Conservation (phyloP, 2,329 filamentous ascomycete species). For the Monilinia aucupariae region DNA sequence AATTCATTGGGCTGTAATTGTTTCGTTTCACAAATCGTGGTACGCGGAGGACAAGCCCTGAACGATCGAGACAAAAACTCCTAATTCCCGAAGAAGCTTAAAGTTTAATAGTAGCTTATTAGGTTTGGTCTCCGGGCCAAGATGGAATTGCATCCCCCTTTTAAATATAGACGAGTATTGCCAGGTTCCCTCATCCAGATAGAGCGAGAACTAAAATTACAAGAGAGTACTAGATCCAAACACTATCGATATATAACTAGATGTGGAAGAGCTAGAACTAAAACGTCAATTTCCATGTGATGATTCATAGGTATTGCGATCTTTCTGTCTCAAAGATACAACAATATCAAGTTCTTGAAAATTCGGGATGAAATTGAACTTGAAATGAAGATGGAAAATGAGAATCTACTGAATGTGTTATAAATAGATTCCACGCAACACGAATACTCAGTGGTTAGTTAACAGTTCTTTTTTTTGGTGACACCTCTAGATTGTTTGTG, state of each 20-base stretch:
- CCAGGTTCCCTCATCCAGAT: background rate
- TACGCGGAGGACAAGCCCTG: background rate
- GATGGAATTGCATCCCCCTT: background rate
- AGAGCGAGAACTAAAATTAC: background rate
- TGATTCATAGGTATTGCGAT: background rate
- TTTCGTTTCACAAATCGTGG: background rate
- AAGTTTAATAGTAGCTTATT: background rate
- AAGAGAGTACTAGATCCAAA: background rate
- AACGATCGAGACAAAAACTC: background rate
- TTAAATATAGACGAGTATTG: conserved; percentile 3
- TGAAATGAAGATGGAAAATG: too few species aligned
- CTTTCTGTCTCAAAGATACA: background rate
- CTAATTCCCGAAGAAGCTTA: background rate
- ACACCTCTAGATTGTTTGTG: background rate
- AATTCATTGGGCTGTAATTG: background rate
- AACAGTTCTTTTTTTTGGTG: background rate
- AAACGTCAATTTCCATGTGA: too few species aligned
- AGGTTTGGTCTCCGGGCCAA: background rate
- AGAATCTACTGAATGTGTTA: too few species aligned
- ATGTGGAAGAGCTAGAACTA: background rate
- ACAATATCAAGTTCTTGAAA: background rate
- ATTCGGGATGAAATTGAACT: too few species aligned
- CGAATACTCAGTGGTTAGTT: too few species aligned
- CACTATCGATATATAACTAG: background rate
- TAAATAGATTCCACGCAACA: too few species aligned